Evolutionary conservation across 2,329 filamentous ascomycete species (phyloP).

Genomic region (Bipolaris zeicola): DNA sequence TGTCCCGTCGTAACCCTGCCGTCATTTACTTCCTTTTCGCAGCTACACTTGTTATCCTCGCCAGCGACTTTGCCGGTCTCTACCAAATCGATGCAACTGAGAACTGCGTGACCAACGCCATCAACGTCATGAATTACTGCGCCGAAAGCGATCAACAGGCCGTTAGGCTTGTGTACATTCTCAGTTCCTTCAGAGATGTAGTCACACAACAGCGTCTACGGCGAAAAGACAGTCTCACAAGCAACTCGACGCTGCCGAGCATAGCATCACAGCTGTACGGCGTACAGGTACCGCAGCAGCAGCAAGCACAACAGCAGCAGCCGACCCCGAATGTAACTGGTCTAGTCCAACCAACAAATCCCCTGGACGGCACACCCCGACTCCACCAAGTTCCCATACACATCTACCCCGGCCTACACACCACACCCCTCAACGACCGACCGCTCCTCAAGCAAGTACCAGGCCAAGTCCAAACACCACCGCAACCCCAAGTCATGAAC

Average conservation of each 20-base stretch:
- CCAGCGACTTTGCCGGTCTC: slow-evolving; percentile 49
- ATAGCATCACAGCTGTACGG: slow-evolving; percentile 45
- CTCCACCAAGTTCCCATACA: slow-evolving; percentile 44
- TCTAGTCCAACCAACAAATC: slow-evolving; percentile 18
- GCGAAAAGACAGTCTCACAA: slow-evolving; percentile 31
- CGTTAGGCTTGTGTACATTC: slow-evolving; percentile 46
- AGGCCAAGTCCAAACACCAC: not conserved
- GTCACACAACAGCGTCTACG: slow-evolving; percentile 40
- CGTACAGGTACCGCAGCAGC: slow-evolving; percentile 19
- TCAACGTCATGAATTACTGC: slow-evolving; percentile 50
- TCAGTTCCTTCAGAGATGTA: slow-evolving; percentile 48
- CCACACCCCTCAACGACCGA: slow-evolving; percentile 29
- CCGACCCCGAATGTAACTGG: slow-evolving; percentile 1
- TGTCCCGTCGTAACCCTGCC: slow-evolving; percentile 48
- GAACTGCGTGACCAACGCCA: slow-evolving; percentile 45
- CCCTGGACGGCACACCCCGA: slow-evolving; percentile 25
- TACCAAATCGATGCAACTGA: slow-evolving; percentile 44
- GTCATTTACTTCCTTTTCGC: slow-evolving; percentile 52
- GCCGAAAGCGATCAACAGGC: slow-evolving; percentile 50
- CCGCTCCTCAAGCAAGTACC: slow-evolving; percentile 1
- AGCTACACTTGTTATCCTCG: slow-evolving; percentile 48
- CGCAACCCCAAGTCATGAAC: slow-evolving; percentile 1
- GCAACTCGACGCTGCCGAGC: slow-evolving; percentile 35
- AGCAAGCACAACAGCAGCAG: slow-evolving; percentile 17
- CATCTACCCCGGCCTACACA: slow-evolving; percentile 46